Evolutionary conservation across 768 basidiomycete genomes (phyloP), one percentile per base, ranked within the genome.

Genomic region (Hortiboletus campestris): DNA sequence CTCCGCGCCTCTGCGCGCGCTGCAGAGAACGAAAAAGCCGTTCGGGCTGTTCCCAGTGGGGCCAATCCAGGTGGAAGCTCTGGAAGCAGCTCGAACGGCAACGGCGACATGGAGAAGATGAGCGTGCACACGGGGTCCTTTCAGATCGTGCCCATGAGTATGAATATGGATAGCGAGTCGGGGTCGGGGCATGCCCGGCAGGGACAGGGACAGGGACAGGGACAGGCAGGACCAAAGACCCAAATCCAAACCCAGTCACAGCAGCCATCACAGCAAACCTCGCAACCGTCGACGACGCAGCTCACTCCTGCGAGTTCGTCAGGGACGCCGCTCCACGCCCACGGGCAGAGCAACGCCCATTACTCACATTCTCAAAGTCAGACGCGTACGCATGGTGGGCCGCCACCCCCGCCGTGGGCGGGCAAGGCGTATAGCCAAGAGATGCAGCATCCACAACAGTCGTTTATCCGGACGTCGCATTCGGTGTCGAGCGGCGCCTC

Each of bases 1-100:
- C 74, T 91, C 46, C 84, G 89, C 12, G 87, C 86, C 28, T 90
- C 85, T 43, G 81, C 85, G 1, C 72, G 84, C n/a, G 83, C 84
- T 6, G 79, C 80, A 12, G 82, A 84, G 47, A 66, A 16, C 36
- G 69, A 70, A 48, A 72, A 72, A 4, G 62, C 61, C 2, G 48
- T 71, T 53, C 58, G 60, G 39, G 51, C 70, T 58, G 60, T 74
- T 70, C 58, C 68, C 54, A 39, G 57, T 52, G 40, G 74, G 67
- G 41, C 60, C 67, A 32, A 57, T 65, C 2, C 75, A 68, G 36
- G 49, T 2, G 58, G 48, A 1, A 31, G 44, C 8, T 43, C 57
- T n/a, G 53, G 44, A 5, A 55, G 46, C 32, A 46, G 52, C 49
- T 47, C 61, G 29, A 51, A 38, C 40, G 41, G 31, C 6, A 39